Percentiles rank a stretch among this genome's conserved stretches.
Conservation (phyloP, 257 asterid species). For the Jaltomata sinuosa region DNA sequence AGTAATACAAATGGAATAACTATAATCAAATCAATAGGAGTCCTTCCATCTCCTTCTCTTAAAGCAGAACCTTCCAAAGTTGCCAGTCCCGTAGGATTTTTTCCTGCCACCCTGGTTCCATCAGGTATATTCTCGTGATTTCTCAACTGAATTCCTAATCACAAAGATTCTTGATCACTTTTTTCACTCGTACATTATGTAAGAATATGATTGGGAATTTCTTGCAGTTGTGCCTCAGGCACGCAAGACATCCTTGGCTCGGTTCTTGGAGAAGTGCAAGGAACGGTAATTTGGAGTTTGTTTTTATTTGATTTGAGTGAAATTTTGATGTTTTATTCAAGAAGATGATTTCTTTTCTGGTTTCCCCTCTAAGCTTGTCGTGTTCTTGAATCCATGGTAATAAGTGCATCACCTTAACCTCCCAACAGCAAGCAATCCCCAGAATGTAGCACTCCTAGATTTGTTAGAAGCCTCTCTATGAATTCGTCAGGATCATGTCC, state of each 20-base stretch:
- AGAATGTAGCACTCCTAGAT: slow-evolving; percentile 33
- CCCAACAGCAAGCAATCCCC: slow-evolving; percentile 20
- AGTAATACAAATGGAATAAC: slow-evolving; percentile 9
- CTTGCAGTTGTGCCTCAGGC: slow-evolving; percentile 77
- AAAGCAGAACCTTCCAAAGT: slow-evolving; percentile 33
- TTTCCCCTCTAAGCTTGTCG: background rate
- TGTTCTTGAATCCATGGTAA: slow-evolving; percentile 29
- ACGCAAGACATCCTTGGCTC: slow-evolving; percentile 79
- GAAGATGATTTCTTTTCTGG: background rate
- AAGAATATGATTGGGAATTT: background rate
- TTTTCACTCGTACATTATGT: background rate
- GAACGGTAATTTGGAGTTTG: slow-evolving; percentile 46
- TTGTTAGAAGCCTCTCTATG: slow-evolving; percentile 28
- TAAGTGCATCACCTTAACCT: slow-evolving; percentile 43
- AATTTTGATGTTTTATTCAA: background rate
- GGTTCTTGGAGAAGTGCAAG: slow-evolving; percentile 89
- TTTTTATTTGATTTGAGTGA: background rate
- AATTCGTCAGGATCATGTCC: slow-evolving; percentile 42
- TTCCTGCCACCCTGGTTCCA: slow-evolving; percentile 27
- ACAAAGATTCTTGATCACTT: background rate
- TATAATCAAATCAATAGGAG: slow-evolving; percentile 23
- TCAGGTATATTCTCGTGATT: slow-evolving; percentile 29
- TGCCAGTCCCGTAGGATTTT: slow-evolving; percentile 23
- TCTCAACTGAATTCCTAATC: background rate
- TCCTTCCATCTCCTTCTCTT: slow-evolving; percentile 16